phyloP scores from a whole-genome alignment of 192 early-diverging fungal genomes.

The Backusella mclennaniae region DNA sequence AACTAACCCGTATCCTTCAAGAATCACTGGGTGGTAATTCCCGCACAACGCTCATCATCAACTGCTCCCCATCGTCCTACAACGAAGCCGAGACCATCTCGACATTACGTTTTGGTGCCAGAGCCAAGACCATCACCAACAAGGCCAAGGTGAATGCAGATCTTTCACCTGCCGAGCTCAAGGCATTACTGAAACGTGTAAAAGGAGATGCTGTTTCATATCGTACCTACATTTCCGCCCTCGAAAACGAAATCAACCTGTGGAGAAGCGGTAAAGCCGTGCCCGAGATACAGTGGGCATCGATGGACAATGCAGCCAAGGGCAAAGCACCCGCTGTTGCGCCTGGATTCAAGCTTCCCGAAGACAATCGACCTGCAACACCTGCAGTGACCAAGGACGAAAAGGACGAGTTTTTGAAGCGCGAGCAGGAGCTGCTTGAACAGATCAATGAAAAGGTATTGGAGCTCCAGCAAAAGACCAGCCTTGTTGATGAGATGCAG shows the following conservation, averaged over 20 bases:
- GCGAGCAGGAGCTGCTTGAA: slow-evolving; percentile 96
- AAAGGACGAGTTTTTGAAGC: slow-evolving; percentile 88
- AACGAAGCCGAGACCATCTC: slow-evolving; percentile 94
- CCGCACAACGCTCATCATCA: slow-evolving; percentile 96
- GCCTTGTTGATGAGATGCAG: slow-evolving; percentile 56
- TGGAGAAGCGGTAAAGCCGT: slow-evolving; percentile 85
- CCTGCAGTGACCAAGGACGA: slow-evolving; percentile 85
- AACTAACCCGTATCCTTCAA: slow-evolving; percentile 98
- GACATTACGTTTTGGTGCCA: slow-evolving; percentile 94
- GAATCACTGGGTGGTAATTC: slow-evolving; percentile 99
- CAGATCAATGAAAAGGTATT: slow-evolving; percentile 87
- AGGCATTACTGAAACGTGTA: slow-evolving; percentile 87
- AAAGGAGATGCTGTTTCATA: slow-evolving; percentile 77
- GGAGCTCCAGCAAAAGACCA: slow-evolving; percentile 65
- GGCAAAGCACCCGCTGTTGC: slow-evolving; percentile 22
- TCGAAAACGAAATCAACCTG: slow-evolving; percentile 84
- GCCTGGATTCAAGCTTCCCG: slow-evolving; percentile 38
- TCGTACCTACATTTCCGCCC: slow-evolving; percentile 74
- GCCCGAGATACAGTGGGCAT: slow-evolving; percentile 59
- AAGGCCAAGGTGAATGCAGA: slow-evolving; percentile 98
- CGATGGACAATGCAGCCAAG: neutral
- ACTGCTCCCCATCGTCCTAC: slow-evolving; percentile 94
- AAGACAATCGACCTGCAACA: slow-evolving; percentile 62
- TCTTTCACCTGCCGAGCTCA: slow-evolving; percentile 91
- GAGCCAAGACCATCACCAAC: slow-evolving; percentile 99